Evolutionary conservation across 257 asterid species (phyloP).

Genomic region (Fraxinus pennsylvanica): DNA sequence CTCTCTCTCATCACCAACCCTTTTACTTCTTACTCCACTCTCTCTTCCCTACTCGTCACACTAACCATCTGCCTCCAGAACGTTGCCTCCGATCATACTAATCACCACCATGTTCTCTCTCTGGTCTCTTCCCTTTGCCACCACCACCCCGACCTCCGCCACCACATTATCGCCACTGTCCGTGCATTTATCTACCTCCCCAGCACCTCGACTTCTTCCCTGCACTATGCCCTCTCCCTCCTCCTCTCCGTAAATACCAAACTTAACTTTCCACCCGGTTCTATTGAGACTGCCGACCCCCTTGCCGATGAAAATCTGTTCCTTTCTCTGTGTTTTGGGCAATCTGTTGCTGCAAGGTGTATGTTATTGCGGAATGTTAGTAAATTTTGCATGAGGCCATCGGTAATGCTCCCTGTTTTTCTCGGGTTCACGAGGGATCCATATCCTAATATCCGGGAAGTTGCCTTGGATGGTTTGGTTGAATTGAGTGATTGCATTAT

Average conservation of each 20-base stretch:
- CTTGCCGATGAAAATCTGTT: conserved; percentile 54
- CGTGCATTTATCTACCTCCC: conserved; percentile 42
- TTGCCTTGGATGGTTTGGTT: conserved; percentile 72
- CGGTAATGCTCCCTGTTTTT: conserved; percentile 69
- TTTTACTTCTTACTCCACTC: conserved; percentile 53
- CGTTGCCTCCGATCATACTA: conserved; percentile 23
- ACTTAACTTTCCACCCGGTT: conserved; percentile 10
- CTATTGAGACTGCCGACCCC: conserved; percentile 21
- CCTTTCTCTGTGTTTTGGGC: conserved; percentile 59
- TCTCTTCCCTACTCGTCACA: conserved; percentile 46
- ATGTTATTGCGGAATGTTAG: conserved; percentile 63
- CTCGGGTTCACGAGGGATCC: conserved; percentile 90
- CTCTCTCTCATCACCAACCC: conserved; percentile 69
- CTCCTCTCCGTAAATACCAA: conserved; percentile 34
- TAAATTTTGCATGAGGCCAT: conserved; percentile 58
- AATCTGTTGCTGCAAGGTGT: conserved; percentile 45
- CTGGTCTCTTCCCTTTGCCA: conserved; percentile 50
- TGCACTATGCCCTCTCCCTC: conserved; percentile 55
- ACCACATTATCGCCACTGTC: conserved; percentile 38
- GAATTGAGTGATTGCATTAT: conserved; percentile 37
- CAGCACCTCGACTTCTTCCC: conserved; percentile 38
- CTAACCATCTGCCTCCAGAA: conserved; percentile 46
- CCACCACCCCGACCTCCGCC: conserved; percentile 47
- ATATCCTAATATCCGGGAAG: conserved; percentile 62
- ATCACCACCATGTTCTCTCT: conserved; percentile 39